Conservation (phyloP, 2,329 filamentous ascomycete species). For the Chaetomium sp. region DNA sequence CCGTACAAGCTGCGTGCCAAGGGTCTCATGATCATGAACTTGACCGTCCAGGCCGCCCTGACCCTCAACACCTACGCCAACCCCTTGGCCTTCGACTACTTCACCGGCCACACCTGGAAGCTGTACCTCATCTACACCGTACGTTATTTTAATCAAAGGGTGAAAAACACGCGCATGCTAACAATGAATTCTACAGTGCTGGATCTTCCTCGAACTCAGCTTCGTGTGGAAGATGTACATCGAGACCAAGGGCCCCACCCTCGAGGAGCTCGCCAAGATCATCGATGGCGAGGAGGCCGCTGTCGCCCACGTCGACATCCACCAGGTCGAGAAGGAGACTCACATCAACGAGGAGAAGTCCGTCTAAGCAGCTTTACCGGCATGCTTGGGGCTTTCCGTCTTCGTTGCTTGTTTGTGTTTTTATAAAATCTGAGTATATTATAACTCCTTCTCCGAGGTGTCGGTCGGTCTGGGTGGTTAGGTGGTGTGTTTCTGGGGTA, state of each 20-base stretch:
- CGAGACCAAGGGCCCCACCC: constrained; percentile 58
- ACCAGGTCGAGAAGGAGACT: constrained; percentile 40
- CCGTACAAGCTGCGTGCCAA: constrained; percentile 45
- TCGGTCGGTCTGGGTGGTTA: too few relatives aligned
- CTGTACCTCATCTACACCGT: constrained; percentile 52
- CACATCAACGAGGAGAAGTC: constrained; percentile 22
- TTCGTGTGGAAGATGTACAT: constrained; percentile 52
- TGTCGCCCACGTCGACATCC: constrained; percentile 40
- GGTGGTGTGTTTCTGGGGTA: too few relatives aligned
- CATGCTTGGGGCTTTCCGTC: not conserved
- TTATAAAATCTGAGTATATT: not conserved
- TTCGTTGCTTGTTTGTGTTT: constrained; percentile 2
- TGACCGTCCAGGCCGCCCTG: constrained; percentile 48
- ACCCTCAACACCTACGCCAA: constrained; percentile 50
- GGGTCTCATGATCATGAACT: constrained; percentile 51
- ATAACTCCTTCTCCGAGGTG: too few relatives aligned
- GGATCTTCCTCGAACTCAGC: constrained; percentile 48
- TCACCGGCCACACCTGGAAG: constrained; percentile 42
- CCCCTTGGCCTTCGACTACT: constrained; percentile 45
- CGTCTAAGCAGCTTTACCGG: constrained; percentile 4
- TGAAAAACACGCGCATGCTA: not conserved
- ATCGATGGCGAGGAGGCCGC: constrained; percentile 55
- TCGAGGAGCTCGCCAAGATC: constrained; percentile 61
- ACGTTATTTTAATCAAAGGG: constrained; percentile 23
- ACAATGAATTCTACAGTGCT: constrained; percentile 29